Evolutionary conservation across 352 stramenopile genomes (phyloP), one percentile per base, ranked within the genome.

Genomic region (Globisporangium emineosum): DNA sequence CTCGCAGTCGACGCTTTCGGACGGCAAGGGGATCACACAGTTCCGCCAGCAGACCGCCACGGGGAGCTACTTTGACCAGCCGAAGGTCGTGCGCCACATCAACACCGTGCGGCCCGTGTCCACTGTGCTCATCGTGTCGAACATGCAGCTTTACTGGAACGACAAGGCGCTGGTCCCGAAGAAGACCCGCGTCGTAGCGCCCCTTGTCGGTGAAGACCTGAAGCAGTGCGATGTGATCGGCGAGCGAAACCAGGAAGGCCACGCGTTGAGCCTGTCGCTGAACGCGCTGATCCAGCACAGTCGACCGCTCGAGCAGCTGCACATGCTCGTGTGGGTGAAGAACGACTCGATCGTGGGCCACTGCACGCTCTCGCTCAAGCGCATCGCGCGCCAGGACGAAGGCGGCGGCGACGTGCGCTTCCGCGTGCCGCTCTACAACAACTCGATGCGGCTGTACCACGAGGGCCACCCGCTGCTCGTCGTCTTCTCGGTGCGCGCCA

Each of bases 281-380:
- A 94, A 94, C 51, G 80, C 82, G 3, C 78, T 91, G 6, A 71
- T 94, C 23, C 81, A 91, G 52, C 86, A 94, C 65, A 70, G 75
- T 1, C 81, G 81, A 5, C 79, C 81, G 17, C 70, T 94, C 0
- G 79, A 90, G 49, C 79, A 92, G 64, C 67, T 94, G 12, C 86
- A 94, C 64, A 94, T 94, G 86, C 75, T 94, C 17, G 78, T 94
- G 15, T 94, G 83, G 86, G 81, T 94, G 25, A 90, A 85, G 60
- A 85, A 91, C 50, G 86, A 94, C 33, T 78, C 75, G 9, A 87
- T 94, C 40, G 83, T 78, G 42, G 86, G 86, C 33, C 86, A 94
- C 68, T 94, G 86, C 70, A 88, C 81, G 27, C 75, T 94, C 21
- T 92, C 86, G 49, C 71, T 94, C 27, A 91, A 91, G 68, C 86